Evolutionary conservation across 768 basidiomycete genomes (phyloP), one percentile per base, ranked within the genome.

Genomic region (Russula emetica): DNA sequence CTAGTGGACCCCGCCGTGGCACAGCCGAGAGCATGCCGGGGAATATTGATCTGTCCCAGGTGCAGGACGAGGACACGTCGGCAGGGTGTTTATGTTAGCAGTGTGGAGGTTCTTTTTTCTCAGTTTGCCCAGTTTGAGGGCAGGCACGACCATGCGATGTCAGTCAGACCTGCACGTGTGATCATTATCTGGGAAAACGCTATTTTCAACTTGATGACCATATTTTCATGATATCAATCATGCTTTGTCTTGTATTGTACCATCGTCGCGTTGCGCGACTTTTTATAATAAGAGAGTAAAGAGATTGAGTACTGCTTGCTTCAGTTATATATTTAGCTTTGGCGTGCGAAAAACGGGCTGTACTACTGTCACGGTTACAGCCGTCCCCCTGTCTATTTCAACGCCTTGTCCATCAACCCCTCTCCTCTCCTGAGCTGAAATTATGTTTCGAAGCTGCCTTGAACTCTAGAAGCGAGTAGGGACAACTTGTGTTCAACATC

Each of bases 11-110:
- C 60, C 51, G 57, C 61, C 16, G 38, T 40, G 16, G 6, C 11
- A 26, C 60, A 3, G 32, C 3, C 2, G 58, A 71, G 63, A 60
- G 70, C 5, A 80, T 80, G 79, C 79, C 79, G 1, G 79, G 79
- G 0, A 78, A 72, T 60, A 80, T 81, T 42, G 73, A 76, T 44
- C 68, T 80, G 6, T 64, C 63, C 20, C 61, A 61, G 13, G 66
- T 20, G 55, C 67, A n/a, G 47, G 68, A 55, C 7, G 69, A 68
- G 44, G 67, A 66, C 1, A 69, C 42, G 2, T 71, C 69, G 18
- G 72, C 70, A 0, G 74, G 71, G 24, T 79, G 78, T 58, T 61
- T 68, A 28, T 79, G 78, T 63, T 79, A 66, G 55, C 47, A 20
- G 20, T 20, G 20, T 24, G n/a, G n/a, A 16, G 2, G 16, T n/a